Evolutionary conservation across 306 rosid genomes (phyloP).

Genomic region (Citrullus mucosospermus): DNA sequence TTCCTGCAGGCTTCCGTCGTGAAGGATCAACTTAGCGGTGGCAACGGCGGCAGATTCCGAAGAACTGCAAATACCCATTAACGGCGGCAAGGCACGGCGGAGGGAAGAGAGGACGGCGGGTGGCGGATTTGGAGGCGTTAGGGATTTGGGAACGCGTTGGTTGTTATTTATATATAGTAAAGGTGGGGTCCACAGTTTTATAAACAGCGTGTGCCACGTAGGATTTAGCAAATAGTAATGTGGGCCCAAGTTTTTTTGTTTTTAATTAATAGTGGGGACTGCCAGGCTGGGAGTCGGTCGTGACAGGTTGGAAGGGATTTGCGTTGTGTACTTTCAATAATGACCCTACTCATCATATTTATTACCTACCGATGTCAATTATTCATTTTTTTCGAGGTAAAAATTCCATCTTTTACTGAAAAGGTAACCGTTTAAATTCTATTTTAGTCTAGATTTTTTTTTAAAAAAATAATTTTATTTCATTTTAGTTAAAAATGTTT

Average conservation of each 20-base stretch:
- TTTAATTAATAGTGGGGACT: neutral
- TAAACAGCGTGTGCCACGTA: slow-evolving; percentile 7
- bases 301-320: slow-evolving; percentile 15
- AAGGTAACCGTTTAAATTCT: neutral
- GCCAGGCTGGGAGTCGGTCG: slow-evolving; percentile 16
- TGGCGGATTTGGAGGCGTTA: neutral
- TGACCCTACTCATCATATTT: slow-evolving; percentile 7
- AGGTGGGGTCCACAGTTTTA: neutral
- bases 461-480: too few relatives aligned
- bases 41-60: slow-evolving; percentile 45
- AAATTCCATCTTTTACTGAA: neutral
- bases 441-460: neutral
- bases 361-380: neutral
- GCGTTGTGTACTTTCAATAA: neutral
- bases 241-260: neutral
- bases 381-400: neutral
- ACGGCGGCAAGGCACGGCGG: neutral
- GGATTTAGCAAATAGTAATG: neutral
- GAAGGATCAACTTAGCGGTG: slow-evolving; percentile 61
- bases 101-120: neutral
- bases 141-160: slow-evolving; percentile 1
- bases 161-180: neutral
- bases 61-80: slow-evolving; percentile 81
- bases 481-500: too few relatives aligned
- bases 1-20: slow-evolving; percentile 58